Conservation (phyloP, 805 yeast species). For the Tetrapisispora namnaoensis region DNA sequence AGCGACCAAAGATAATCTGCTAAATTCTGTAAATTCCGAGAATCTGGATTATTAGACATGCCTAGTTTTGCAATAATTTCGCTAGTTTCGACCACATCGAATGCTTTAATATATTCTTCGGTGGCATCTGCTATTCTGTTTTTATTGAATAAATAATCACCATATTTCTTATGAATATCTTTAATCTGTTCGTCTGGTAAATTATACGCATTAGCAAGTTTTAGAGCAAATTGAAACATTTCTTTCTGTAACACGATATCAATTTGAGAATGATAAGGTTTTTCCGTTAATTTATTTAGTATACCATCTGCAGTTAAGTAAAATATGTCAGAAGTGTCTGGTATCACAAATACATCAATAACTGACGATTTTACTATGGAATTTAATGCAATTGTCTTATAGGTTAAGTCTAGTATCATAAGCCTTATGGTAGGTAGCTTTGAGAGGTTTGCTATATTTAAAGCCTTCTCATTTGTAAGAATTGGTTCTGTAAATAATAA, state of each 20-base stretch:
- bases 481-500: slow-evolving; percentile 47
- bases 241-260: slow-evolving; percentile 60
- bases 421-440: not conserved
- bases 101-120: slow-evolving; percentile 55
- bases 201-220: slow-evolving; percentile 41
- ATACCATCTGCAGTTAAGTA: slow-evolving; percentile 69
- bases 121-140: slow-evolving; percentile 63
- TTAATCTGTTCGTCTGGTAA: slow-evolving; percentile 19
- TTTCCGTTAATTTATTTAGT: slow-evolving; percentile 58
- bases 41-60: slow-evolving; percentile 38
- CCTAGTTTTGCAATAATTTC: slow-evolving; percentile 72
- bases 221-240: slow-evolving; percentile 61
- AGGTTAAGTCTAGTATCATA: slow-evolving; percentile 51
- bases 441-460: slow-evolving; percentile 36
- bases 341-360: slow-evolving; percentile 42
- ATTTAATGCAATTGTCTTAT: slow-evolving; percentile 62
- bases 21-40: slow-evolving; percentile 37
- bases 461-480: slow-evolving; percentile 30
- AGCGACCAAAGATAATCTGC: slow-evolving; percentile 55
- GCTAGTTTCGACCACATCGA: slow-evolving; percentile 52
- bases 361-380: slow-evolving; percentile 60
- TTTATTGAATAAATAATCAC: slow-evolving; percentile 58
- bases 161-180: slow-evolving; percentile 48
- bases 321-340: slow-evolving; percentile 43
- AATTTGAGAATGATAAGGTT: slow-evolving; percentile 55